Conservation (phyloP, 345 rosid genomes). For the Toxicodendron radicans region DNA sequence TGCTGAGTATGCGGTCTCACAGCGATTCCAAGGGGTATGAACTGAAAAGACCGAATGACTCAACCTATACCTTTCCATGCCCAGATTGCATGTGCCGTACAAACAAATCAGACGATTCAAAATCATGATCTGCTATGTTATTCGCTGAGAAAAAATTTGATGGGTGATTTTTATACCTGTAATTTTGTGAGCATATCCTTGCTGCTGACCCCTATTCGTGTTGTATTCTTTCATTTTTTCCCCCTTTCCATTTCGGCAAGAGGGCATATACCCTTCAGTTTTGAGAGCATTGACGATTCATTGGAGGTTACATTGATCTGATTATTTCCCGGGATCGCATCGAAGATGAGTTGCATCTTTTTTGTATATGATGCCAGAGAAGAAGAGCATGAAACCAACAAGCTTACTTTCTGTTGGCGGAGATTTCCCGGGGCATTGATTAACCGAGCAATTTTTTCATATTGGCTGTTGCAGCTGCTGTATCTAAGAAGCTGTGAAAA, state of each 20-base stretch:
- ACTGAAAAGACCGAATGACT: conserved; percentile 83
- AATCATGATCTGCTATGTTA: conserved; percentile 43
- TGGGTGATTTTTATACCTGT: conserved; percentile 26
- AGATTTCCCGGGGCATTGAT: conserved; percentile 22
- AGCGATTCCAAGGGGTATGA: conserved; percentile 94
- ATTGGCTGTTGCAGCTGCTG: conserved; percentile 39
- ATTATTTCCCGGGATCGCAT: conserved; percentile 27
- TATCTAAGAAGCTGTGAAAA: conserved; percentile 46
- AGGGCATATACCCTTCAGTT: conserved; percentile 36
- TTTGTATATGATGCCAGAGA: conserved; percentile 35
- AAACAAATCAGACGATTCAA: conserved; percentile 60
- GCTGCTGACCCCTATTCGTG: conserved; percentile 35
- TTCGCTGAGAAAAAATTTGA: conserved; percentile 14
- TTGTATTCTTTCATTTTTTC: conserved; percentile 52
- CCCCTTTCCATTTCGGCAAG: conserved; percentile 28
- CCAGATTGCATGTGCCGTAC: conserved; percentile 94
- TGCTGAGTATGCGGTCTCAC: conserved; percentile 87
- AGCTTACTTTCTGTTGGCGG: conserved; percentile 19
- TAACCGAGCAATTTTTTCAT: conserved; percentile 31
- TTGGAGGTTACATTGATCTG: conserved; percentile 30
- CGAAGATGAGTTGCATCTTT: conserved; percentile 29
- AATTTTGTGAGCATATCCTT: conserved; percentile 22
- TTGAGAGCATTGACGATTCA: conserved; percentile 33
- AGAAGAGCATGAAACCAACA: conserved; percentile 10
- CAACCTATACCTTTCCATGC: conserved; percentile 87